A percentile compares a stretch with the other conserved stretches of the same genome.
Evolutionary conservation across 2,329 filamentous ascomycete genomes (phyloP).

Genomic region (Penicillium sp.): DNA sequence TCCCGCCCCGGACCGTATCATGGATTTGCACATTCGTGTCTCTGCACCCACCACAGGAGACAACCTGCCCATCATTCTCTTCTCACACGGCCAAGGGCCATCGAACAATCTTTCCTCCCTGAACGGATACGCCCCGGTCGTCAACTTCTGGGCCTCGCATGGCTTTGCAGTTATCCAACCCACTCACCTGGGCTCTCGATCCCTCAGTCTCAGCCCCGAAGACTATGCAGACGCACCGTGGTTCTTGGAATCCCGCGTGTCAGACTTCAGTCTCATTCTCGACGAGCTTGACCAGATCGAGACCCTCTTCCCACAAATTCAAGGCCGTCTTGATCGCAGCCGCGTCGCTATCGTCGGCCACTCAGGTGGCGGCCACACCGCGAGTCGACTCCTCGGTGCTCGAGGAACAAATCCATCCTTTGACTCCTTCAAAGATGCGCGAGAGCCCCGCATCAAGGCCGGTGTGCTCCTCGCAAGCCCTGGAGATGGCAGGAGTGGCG

Average conservation of each 20-base stretch:
- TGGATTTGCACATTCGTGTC: conserved; percentile 34
- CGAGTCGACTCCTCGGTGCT: conserved; percentile 32
- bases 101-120: conserved; percentile 27
- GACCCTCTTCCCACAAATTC: conserved; percentile 26
- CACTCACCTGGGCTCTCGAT: conserved; percentile 37
- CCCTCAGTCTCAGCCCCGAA: conserved; percentile 14
- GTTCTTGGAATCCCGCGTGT: not conserved
- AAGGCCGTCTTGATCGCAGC: conserved; percentile 31
- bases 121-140: conserved; percentile 39
- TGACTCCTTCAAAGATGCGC: conserved; percentile 10
- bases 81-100: not conserved
- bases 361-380: conserved; percentile 35
- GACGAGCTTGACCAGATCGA: conserved; percentile 37
- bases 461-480: conserved; percentile 33
- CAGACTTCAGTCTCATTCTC: conserved; percentile 22
- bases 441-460: conserved; percentile 35
- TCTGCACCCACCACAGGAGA: conserved; percentile 28
- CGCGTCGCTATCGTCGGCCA: conserved; percentile 37
- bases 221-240: not conserved
- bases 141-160: conserved; percentile 40
- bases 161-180: conserved; percentile 43
- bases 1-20: conserved; percentile 15
- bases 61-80: conserved; percentile 1
- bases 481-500: conserved; percentile 25
- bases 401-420: conserved; percentile 30